Base-by-base conservation (phyloP, 2,329 filamentous ascomycete genomes). In the Diaporthe caulivora region DNA sequence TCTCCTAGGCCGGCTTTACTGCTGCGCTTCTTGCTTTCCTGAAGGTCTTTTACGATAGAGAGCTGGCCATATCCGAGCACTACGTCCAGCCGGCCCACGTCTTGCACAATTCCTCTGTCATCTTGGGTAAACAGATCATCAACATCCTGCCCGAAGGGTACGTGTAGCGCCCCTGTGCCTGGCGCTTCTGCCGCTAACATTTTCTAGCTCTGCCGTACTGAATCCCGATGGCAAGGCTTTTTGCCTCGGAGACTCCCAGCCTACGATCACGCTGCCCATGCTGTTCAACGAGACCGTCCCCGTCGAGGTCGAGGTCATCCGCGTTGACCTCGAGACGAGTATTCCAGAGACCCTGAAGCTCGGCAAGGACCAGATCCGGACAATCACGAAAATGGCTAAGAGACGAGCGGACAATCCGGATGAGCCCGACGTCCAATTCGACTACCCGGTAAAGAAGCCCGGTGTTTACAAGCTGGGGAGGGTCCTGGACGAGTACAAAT, bases 41-140 rank as follows among this genome's bases (percentile, higher is more conserved):
- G 76, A 97, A 95, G 83, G 87, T 97, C 76, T 88, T 98, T 67
- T 98, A 97, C 85, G 95, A 98, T 81, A 93, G 94, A 79, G 97
- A 99, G 84, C 85, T 98, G 75, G 95, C 96, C 68, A 93, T 99
- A 77, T 97, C 94, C n/a, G 97, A 98, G 82, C 92, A 93, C 77
- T 94, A 92, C 80, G 96, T 99, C 81, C 97, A 97, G 80, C 91
- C 95, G 21, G 93, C 93, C 37, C 92, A 90, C 75, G 95, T 99
- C 76, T 87, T 98, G 75, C 94, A 98, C 81, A 98, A 98, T 81
- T 90, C 94, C 42, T 98, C 95, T 29, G 89, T 98, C 79, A 98
- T 99, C 76, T 89, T 98, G 84, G 97, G 97, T 80, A 97, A 95
- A 82, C 95, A 98, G 84, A 97, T 98, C 78, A 96, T 99, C 83